Percentiles rank a stretch among this genome's conserved stretches.
Conservation (phyloP, 2,329 filamentous ascomycete species). For the Dryadomyces quercus-mongolicae region DNA sequence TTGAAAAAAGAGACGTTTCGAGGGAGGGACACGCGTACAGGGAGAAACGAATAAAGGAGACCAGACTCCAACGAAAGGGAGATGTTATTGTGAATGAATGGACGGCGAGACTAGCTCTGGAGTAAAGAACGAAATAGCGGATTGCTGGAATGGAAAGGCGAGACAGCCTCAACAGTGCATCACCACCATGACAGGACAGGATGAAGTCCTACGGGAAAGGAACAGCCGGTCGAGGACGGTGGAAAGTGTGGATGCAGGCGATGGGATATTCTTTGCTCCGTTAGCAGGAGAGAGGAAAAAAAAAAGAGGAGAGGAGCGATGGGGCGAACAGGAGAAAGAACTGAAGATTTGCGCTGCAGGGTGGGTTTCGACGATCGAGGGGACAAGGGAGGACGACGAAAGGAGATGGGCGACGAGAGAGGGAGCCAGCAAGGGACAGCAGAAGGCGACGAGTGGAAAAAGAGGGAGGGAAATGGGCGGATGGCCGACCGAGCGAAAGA, state of each 20-base stretch:
- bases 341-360: not conserved
- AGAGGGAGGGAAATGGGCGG: not conserved
- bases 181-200: not conserved
- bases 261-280: not conserved
- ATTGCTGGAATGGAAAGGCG: conserved; percentile 1
- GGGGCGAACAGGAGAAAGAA: not conserved
- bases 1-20: not conserved
- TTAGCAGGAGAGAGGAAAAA: not conserved
- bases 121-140: not conserved
- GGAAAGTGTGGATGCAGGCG: not conserved
- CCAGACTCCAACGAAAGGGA: not conserved
- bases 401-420: not conserved
- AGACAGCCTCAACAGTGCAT: conserved; percentile 2
- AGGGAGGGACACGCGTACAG: not conserved
- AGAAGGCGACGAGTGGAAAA: not conserved
- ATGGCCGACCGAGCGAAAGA: not conserved
- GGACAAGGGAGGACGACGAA: not conserved
- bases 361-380: not conserved
- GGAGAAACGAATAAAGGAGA: not conserved
- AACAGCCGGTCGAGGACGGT: not conserved
- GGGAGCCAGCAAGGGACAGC: not conserved
- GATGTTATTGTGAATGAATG: not conserved
- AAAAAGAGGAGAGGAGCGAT: not conserved
- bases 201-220: not conserved
- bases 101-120: conserved; percentile 4